Conservation (phyloP, 106 monocot genomes). For the Allium fistulosum region DNA sequence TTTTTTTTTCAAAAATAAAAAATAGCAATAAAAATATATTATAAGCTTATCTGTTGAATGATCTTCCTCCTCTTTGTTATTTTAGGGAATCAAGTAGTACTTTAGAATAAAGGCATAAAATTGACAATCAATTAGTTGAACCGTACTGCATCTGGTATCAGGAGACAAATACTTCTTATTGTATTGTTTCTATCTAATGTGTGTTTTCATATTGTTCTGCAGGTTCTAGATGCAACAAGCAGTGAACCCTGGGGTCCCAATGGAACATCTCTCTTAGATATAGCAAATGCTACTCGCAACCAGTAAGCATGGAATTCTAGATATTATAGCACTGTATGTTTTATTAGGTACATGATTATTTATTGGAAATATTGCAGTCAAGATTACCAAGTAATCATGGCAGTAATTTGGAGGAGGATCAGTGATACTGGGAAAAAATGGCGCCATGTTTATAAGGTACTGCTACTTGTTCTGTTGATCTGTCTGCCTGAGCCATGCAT, state of each 20-base stretch:
- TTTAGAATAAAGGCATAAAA: too few species aligned
- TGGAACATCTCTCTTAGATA: slow-evolving; percentile 73
- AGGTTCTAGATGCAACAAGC: slow-evolving; percentile 98
- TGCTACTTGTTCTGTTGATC: background rate
- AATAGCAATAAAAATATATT: too few species aligned
- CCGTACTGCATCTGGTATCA: too few species aligned
- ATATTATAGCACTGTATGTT: background rate
- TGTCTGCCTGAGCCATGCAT: too few species aligned
- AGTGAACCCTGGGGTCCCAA: slow-evolving; percentile 98
- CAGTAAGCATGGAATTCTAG: slow-evolving; percentile 35
- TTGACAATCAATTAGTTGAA: too few species aligned
- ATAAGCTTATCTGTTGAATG: too few species aligned
- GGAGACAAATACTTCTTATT: too few species aligned
- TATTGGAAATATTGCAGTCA: slow-evolving; percentile 41
- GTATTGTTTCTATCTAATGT: background rate
- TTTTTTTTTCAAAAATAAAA: too few species aligned
- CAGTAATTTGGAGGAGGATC: slow-evolving; percentile 88
- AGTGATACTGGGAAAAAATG: slow-evolving; percentile 95
- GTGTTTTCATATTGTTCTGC: slow-evolving; percentile 1
- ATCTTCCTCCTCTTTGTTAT: too few species aligned
- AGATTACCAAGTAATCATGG: slow-evolving; percentile 84
- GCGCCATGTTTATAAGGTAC: slow-evolving; percentile 97
- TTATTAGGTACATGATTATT: background rate
- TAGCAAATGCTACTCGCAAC: slow-evolving; percentile 76
- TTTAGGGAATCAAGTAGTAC: too few species aligned